phyloP scores from a whole-genome alignment of 495 filamentous ascomycete genomes.

The Cladorrhinum samala region DNA sequence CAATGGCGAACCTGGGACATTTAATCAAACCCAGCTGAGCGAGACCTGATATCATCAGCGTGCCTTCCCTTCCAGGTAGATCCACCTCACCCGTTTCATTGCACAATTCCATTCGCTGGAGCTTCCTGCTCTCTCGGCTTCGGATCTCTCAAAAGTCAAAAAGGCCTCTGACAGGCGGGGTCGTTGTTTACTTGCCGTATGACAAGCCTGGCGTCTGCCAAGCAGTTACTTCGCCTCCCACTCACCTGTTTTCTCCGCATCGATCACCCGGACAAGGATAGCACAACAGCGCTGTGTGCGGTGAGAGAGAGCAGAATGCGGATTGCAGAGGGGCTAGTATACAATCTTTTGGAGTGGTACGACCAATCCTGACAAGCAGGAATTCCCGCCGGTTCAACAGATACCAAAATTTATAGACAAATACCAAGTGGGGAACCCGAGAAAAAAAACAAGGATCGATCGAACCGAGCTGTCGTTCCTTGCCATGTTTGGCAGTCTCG shows the following conservation, averaged over 20 bases:
- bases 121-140: background rate
- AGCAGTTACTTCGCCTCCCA: background rate
- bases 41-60: no score
- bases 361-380: no score
- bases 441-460: background rate
- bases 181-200: slow-evolving; percentile 1
- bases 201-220: background rate
- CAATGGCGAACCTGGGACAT: no score
- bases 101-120: slow-evolving; percentile 1
- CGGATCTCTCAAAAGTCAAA: no score
- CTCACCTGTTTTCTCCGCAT: background rate
- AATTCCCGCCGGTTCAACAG: no score
- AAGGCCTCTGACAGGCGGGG: background rate
- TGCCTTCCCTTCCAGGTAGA: no score
- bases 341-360: no score
- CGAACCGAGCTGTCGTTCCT: background rate
- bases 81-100: background rate
- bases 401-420: no score
- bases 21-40: no score
- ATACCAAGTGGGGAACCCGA: background rate
- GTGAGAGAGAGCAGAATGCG: no score
- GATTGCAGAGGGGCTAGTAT: no score
- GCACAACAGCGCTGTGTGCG: background rate
- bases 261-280: background rate
- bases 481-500: background rate